These are phyloP conservation scores for Sistotremastrum suecicum DNA, from an alignment of 768 basidiomycete species.

Conservation along the genomic window DNA sequence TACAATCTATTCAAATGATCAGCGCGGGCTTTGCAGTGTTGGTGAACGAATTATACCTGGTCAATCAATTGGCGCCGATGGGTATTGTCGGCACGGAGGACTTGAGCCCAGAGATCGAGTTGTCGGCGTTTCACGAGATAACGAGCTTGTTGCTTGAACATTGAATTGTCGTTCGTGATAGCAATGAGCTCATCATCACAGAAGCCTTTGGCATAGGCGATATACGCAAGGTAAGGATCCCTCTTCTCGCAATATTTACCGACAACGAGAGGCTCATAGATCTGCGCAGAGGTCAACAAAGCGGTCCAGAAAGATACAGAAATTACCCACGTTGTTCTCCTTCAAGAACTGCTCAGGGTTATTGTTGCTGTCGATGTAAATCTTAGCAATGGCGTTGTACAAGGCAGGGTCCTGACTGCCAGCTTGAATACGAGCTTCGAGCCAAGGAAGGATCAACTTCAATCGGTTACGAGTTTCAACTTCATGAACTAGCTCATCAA, in stretches of 20 bases:
- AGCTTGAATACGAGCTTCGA: constrained; percentile 84
- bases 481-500: constrained; percentile 94
- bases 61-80: constrained; percentile 91
- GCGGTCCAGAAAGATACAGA: neutral
- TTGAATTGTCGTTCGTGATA: constrained; percentile 97
- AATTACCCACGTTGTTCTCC: constrained; percentile 79
- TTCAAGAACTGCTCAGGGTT: constrained; percentile 97
- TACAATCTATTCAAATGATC: constrained; percentile 43
- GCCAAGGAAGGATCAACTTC: constrained; percentile 95
- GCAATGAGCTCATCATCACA: constrained; percentile 95
- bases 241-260: constrained; percentile 99
- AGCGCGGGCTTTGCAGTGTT: neutral
- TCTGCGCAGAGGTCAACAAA: constrained; percentile 23
- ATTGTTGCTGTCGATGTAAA: constrained; percentile 96
- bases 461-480: constrained; percentile 93
- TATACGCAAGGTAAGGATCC: constrained; percentile 96
- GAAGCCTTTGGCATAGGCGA: constrained; percentile 97
- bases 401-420: constrained; percentile 89
- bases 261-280: constrained; percentile 93
- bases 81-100: constrained; percentile 76
- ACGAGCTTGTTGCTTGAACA: constrained; percentile 99
- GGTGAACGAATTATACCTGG: constrained; percentile 36
- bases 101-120: constrained; percentile 92
- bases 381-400: constrained; percentile 97
- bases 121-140: constrained; percentile 95